Evolutionary conservation across 495 filamentous ascomycete species (phyloP), one percentile per base, ranked within the genome.

Genomic region (Talaromyces ruber): DNA sequence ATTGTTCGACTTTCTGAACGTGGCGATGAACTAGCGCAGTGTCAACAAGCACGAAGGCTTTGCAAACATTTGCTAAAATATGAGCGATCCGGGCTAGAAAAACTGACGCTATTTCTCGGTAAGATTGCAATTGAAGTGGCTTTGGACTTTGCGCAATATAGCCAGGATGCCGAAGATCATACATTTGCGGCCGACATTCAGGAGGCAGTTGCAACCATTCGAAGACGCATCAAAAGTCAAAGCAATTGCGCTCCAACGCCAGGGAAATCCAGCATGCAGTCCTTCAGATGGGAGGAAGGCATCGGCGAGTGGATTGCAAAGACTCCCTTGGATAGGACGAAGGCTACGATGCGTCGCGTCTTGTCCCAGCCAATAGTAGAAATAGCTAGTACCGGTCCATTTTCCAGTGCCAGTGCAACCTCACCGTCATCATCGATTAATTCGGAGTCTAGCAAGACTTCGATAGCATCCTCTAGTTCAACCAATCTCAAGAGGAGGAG

Each of bases 221-320:
- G 59, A 26, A 28, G 2, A 64, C 65, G 32, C 64, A 62, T 21
- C 69, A 72, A 56, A 50, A 52, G 6, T 28, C 53, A 24, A 57
- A 56, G 29, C 32, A 63, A 16, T 43, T 55, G 8, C 59, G 54
- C 64, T 21, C 18, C 62, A 26, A 25, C 54, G 58, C 14, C 54
- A 32, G 54, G 22, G 25, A 47, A 64, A 28, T 18, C 60, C 9
- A 59, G 21, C 2, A 67, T 50, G 18, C 72, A 69, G n/a, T 65
- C 75, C 12, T 84, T 74, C 59, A 76, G 77, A 51, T 84, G 81
- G 81, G 81, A 84, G 65, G 80, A 82, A 60, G 77, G 77, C 47
- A 82, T 83, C 66, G 77, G 75, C 34, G 81, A 83, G 62, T 83
- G 81, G 81, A 74, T 83, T 52, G 75, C 72, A 50, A 74, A 72